Percentiles rank a stretch among this genome's conserved stretches.
Conservation (phyloP, 1,139 yeast genomes). For the Diutina rugosa region DNA sequence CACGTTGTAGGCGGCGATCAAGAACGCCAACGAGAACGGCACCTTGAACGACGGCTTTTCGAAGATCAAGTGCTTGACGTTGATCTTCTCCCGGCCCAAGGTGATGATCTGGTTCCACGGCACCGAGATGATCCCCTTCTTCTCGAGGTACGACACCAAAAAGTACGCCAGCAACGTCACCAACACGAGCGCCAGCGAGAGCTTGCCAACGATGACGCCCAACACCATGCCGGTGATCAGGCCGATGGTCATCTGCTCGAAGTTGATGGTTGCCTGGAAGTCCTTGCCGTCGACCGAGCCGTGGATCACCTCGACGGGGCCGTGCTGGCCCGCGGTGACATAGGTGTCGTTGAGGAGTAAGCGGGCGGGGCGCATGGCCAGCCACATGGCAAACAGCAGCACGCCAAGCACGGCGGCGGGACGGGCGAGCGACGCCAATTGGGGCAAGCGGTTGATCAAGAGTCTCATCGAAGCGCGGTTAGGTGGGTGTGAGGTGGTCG, state of each 20-base stretch:
- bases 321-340: background rate
- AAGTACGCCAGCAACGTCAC: conserved; percentile 38
- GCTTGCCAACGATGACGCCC: conserved; percentile 56
- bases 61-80: conserved; percentile 39
- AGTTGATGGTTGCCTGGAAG: conserved; percentile 20
- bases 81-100: conserved; percentile 33
- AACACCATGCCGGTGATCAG: conserved; percentile 51
- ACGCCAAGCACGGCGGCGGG: conserved; percentile 2
- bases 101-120: conserved; percentile 34
- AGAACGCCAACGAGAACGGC: conserved; percentile 43
- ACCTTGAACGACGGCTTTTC: conserved; percentile 56
- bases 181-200: conserved; percentile 45
- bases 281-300: background rate
- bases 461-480: background rate
- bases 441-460: background rate
- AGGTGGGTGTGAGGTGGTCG: background rate
- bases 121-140: conserved; percentile 39
- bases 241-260: conserved; percentile 58
- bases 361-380: background rate
- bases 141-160: conserved; percentile 44
- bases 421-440: background rate
- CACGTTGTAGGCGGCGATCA: conserved; percentile 53
- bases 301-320: background rate
- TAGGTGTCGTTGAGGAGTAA: background rate
- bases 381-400: conserved; percentile 1